Percentiles rank a stretch among this genome's conserved stretches.
Conservation (phyloP, 2,329 filamentous ascomycete species). For the Cercospora brassicicola region DNA sequence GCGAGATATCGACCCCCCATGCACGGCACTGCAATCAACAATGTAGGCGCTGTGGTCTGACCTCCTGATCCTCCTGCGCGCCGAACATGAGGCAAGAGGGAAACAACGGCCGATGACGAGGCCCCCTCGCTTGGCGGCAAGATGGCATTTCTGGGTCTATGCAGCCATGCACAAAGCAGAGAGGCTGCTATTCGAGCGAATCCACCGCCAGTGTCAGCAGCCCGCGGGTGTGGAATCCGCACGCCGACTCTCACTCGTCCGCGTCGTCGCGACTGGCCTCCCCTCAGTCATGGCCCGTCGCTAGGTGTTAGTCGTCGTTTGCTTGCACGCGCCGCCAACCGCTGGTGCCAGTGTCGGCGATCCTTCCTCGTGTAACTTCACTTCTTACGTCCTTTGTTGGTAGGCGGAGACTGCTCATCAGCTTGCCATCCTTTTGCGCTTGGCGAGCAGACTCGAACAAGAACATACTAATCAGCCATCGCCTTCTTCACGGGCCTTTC, state of each 20-base stretch:
- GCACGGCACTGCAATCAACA: neutral
- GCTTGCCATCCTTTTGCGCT: neutral
- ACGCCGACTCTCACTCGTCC: neutral
- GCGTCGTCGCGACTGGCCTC: neutral
- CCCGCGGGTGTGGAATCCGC: neutral
- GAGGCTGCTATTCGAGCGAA: neutral
- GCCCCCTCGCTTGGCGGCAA: neutral
- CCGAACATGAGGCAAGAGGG: neutral
- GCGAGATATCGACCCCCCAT: neutral
- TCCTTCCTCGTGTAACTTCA: constrained; percentile 1
- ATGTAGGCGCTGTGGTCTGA: neutral
- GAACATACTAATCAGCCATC: neutral
- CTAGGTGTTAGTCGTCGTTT: neutral
- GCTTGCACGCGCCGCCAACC: neutral
- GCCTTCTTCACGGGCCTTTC: neutral
- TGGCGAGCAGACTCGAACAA: neutral
- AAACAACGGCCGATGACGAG: neutral
- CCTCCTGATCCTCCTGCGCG: neutral
- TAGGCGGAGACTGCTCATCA: neutral
- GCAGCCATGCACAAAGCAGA: neutral
- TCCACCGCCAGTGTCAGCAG: neutral
- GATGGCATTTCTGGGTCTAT: neutral
- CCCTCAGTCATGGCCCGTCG: neutral
- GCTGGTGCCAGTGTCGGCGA: neutral
- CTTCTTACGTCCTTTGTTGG: neutral